phyloP scores from a whole-genome alignment of 352 stramenopile species.

The Phytophthora foliorum region DNA sequence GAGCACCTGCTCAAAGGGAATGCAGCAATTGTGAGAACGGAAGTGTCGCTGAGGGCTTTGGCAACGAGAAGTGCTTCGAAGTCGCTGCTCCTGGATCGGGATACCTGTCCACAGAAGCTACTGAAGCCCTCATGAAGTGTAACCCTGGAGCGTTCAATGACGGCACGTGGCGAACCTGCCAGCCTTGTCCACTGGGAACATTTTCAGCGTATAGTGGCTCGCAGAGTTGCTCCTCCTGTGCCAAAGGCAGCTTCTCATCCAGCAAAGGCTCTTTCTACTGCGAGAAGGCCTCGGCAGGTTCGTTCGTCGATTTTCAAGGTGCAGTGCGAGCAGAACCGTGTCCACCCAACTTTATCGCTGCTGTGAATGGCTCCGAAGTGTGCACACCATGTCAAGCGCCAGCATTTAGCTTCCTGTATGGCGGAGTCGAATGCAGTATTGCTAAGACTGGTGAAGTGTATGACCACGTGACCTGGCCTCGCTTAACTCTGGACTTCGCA shows the following conservation, averaged over 20 bases:
- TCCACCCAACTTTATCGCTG: conserved; percentile 32
- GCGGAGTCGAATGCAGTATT: conserved; percentile 36
- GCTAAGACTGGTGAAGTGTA: conserved; percentile 52
- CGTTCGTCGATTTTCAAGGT: conserved; percentile 44
- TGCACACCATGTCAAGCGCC: conserved; percentile 43
- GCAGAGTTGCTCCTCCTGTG: conserved; percentile 40
- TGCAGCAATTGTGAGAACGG: conserved; percentile 46
- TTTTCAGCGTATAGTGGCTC: conserved; percentile 31
- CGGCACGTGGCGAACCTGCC: conserved; percentile 40
- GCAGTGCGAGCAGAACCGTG: conserved; percentile 42
- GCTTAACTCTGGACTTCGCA: conserved; percentile 31
- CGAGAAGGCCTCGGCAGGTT: conserved; percentile 38
- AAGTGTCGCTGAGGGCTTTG: conserved; percentile 43
- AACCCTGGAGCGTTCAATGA: conserved; percentile 49
- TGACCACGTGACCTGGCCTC: conserved; percentile 49
- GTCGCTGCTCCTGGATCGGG: conserved; percentile 32
- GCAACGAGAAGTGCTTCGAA: conserved; percentile 33
- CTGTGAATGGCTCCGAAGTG: conserved; percentile 25
- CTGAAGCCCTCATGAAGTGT: conserved; percentile 31
- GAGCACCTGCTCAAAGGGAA: conserved; percentile 22
- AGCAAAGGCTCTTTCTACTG: conserved; percentile 36
- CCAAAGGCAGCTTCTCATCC: conserved; percentile 45
- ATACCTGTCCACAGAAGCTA: conserved; percentile 7
- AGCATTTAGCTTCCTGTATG: conserved; percentile 47
- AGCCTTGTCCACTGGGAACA: conserved; percentile 40